These are phyloP conservation scores for Russula dissimulans DNA, from an alignment of 768 basidiomycete genomes.

Conservation along the genomic window DNA sequence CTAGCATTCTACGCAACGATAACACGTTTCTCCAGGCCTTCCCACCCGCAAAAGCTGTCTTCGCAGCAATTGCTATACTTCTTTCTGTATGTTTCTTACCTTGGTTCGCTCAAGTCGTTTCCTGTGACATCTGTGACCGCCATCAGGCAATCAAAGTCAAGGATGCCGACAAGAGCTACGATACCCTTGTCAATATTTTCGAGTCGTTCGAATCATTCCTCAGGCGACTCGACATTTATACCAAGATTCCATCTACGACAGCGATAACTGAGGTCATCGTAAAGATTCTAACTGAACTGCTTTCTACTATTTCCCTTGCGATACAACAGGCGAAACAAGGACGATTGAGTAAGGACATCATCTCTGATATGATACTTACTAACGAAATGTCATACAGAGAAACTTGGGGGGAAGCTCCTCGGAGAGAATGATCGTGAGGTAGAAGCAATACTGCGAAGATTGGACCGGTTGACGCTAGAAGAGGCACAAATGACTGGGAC, in stretches of 20 bases:
- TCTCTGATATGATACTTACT: neutral
- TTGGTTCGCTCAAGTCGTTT: neutral
- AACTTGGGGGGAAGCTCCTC: neutral
- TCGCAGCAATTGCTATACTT: neutral
- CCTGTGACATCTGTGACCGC: neutral
- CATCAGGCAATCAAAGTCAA: neutral
- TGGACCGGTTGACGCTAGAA: neutral
- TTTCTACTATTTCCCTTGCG: neutral
- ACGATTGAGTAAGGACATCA: neutral
- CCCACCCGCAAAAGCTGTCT: neutral
- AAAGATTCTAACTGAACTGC: neutral
- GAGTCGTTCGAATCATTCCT: neutral
- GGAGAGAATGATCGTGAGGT: neutral
- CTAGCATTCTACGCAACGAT: too few relatives aligned
- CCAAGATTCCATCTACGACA: neutral
- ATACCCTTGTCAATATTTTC: neutral
- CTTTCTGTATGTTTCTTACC: neutral
- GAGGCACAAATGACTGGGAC: neutral
- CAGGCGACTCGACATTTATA: neutral
- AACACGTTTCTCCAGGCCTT: too few relatives aligned
- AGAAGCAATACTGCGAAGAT: neutral
- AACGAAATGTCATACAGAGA: neutral
- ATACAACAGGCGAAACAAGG: neutral
- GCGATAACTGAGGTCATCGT: neutral
- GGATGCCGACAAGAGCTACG: neutral